These are phyloP conservation scores for Tephrocybe sp. DNA, from an alignment of 768 basidiomycete species.

Conservation along the genomic window DNA sequence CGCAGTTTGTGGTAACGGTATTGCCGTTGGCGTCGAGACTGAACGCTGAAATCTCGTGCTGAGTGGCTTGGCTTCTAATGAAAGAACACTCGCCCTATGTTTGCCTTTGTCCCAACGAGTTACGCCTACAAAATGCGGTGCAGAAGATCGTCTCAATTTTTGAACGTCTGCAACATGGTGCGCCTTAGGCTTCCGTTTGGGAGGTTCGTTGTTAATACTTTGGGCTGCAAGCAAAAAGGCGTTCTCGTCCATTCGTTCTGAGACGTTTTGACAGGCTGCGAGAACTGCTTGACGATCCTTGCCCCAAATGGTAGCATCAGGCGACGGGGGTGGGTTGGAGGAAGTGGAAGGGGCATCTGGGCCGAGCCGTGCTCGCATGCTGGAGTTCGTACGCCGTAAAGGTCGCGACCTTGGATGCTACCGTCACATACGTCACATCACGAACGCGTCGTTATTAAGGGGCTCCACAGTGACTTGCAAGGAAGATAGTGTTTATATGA, in stretches of 20 bases:
- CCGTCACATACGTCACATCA: too few species aligned
- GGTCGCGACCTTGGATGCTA: neutral
- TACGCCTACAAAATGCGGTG: neutral
- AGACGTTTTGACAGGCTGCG: slow-evolving; percentile 33
- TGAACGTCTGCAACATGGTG: neutral
- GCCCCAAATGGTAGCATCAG: slow-evolving; percentile 13
- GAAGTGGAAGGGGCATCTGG: neutral
- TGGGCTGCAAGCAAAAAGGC: slow-evolving; percentile 18
- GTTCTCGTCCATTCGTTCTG: slow-evolving; percentile 32
- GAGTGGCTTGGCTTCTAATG: neutral
- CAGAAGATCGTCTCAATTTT: slow-evolving; percentile 1
- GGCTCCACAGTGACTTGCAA: too few species aligned
- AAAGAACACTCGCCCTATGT: slow-evolving; percentile 3
- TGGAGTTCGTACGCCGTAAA: slow-evolving; percentile 6
- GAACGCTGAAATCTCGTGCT: neutral
- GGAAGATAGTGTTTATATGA: too few species aligned
- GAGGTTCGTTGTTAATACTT: neutral
- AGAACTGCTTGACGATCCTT: slow-evolving; percentile 22
- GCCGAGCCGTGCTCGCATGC: neutral
- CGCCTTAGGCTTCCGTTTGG: slow-evolving; percentile 8
- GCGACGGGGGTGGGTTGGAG: slow-evolving; percentile 13
- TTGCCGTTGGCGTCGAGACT: neutral
- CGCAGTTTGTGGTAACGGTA: neutral
- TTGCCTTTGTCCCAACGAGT: slow-evolving; percentile 12
- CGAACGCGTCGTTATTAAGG: too few species aligned